A percentile compares a stretch with the other conserved stretches of the same genome.
These are phyloP conservation scores for Paratrypanosoma confusum DNA, from an alignment of 208 protist species.

Conservation along the genomic window DNA sequence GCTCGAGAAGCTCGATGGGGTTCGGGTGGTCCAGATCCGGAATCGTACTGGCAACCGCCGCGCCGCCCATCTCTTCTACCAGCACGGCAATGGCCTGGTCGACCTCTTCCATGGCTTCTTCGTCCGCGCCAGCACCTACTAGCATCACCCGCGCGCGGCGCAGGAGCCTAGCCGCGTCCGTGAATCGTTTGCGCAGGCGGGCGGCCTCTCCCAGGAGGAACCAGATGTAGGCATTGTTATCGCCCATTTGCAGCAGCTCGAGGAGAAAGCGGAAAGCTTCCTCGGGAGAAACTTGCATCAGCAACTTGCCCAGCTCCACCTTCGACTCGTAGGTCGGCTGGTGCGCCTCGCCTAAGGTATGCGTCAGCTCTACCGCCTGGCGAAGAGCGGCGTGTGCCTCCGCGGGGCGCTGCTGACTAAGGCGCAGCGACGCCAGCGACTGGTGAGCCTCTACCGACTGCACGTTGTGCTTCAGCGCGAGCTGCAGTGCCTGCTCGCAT, in stretches of 20 bases:
- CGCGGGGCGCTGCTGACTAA: conserved; percentile 63
- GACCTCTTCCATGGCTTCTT: conserved; percentile 53
- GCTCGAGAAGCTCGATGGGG: conserved; percentile 68
- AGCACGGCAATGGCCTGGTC: conserved; percentile 65
- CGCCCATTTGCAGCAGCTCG: conserved; percentile 78
- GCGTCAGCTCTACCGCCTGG: conserved; percentile 62
- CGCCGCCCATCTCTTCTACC: conserved; percentile 80
- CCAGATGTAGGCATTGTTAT: conserved; percentile 89
- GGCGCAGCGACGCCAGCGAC: conserved; percentile 63
- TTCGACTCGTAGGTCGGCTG: conserved; percentile 88
- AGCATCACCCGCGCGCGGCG: conserved; percentile 76
- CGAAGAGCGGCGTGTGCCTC: conserved; percentile 59
- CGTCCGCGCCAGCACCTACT: conserved; percentile 40
- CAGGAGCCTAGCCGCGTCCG: conserved; percentile 71
- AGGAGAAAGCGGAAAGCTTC: conserved; percentile 74
- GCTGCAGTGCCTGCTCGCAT: conserved; percentile 56
- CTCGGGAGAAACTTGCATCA: conserved; percentile 76
- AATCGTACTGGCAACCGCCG: conserved; percentile 54
- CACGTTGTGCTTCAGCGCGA: conserved; percentile 35
- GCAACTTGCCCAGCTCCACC: conserved; percentile 77
- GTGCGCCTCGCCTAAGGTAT: conserved; percentile 68
- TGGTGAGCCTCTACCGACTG: conserved; percentile 73
- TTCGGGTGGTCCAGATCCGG: conserved; percentile 70
- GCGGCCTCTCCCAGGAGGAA: conserved; percentile 86
- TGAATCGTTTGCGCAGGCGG: conserved; percentile 55